phyloP scores from a whole-genome alignment of 2,329 filamentous ascomycete genomes.

The Aspergillus carbonarius region DNA sequence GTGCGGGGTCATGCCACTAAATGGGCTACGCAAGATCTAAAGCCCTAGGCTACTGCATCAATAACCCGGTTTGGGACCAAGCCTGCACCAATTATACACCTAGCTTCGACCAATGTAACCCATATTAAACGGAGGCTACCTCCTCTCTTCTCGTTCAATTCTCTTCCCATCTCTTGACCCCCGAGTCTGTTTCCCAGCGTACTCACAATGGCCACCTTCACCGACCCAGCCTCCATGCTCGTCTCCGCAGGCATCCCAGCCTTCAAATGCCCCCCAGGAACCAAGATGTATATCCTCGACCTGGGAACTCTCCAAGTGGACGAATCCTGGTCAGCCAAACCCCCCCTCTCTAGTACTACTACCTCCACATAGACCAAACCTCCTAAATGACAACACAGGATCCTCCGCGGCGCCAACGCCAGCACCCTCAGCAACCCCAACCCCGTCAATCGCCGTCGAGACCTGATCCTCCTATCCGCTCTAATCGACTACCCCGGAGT shows the following conservation, averaged over 20 bases:
- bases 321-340: background rate
- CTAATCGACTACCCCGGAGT: constrained; percentile 48
- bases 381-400: background rate
- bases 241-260: background rate
- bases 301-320: background rate
- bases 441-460: constrained; percentile 26
- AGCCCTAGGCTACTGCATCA: too few relatives aligned
- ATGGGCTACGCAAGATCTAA: too few relatives aligned
- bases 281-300: background rate
- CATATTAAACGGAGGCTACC: too few relatives aligned
- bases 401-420: background rate
- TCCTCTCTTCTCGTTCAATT: background rate
- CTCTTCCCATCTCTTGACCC: background rate
- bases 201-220: background rate
- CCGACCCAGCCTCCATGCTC: background rate
- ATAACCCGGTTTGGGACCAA: too few relatives aligned
- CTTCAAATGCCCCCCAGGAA: background rate
- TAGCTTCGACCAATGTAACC: too few relatives aligned
- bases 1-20: too few relatives aligned
- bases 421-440: background rate
- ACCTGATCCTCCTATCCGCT: constrained; percentile 43
- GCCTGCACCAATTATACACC: too few relatives aligned
- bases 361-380: background rate
- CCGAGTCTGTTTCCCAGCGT: background rate
- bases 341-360: too few relatives aligned